Conservation (phyloP, 208 protist species). For the Leishmania gerbilli region DNA sequence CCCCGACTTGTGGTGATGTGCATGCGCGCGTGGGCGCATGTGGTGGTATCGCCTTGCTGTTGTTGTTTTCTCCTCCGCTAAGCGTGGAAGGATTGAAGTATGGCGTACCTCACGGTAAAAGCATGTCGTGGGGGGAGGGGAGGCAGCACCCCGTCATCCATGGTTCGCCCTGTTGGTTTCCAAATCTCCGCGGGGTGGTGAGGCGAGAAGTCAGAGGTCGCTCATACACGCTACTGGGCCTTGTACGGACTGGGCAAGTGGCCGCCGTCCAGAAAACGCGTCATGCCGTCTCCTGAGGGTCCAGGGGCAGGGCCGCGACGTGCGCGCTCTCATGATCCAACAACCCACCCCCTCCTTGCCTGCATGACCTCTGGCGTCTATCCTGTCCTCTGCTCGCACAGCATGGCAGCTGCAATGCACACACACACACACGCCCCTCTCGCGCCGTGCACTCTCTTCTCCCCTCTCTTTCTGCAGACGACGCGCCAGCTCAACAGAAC, state of each 20-base stretch:
- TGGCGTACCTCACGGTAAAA: background rate
- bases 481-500: background rate
- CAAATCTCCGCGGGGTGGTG: background rate
- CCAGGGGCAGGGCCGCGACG: background rate
- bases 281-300: background rate
- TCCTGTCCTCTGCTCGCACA: background rate
- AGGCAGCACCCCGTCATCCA: too few relatives aligned
- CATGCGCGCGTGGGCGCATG: too few relatives aligned
- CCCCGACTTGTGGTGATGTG: background rate
- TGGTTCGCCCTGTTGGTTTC: too few relatives aligned
- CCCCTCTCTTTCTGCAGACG: background rate
- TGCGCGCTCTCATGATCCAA: background rate
- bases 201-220: background rate
- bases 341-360: background rate
- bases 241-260: background rate
- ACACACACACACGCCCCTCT: too few relatives aligned
- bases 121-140: too few relatives aligned
- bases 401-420: background rate
- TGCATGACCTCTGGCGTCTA: background rate
- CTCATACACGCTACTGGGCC: background rate
- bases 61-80: too few relatives aligned
- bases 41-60: too few relatives aligned
- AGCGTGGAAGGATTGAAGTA: background rate
- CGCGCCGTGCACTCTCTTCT: background rate
- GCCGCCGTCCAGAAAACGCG: background rate